Conservation (phyloP, 805 yeast genomes). For the Schwanniomyces pseudopolymorphus region DNA sequence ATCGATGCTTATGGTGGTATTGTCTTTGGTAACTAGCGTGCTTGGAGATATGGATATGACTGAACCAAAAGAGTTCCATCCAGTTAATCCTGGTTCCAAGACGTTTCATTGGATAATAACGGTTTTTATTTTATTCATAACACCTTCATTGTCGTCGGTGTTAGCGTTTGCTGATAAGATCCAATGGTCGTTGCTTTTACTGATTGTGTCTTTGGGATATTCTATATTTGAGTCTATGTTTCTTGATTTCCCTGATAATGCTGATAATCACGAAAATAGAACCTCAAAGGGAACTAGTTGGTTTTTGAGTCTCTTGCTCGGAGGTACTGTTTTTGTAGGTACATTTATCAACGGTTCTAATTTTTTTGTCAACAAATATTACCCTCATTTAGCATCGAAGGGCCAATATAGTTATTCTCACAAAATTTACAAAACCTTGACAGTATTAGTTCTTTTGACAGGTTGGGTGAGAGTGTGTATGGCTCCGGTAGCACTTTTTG, state of each 20-base stretch:
- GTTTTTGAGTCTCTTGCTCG: slow-evolving; percentile 51
- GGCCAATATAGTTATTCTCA: slow-evolving; percentile 35
- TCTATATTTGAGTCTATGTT: slow-evolving; percentile 56
- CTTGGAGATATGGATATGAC: slow-evolving; percentile 15
- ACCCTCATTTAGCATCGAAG: slow-evolving; percentile 33
- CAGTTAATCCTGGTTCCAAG: slow-evolving; percentile 50
- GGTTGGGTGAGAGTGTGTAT: slow-evolving; percentile 82
- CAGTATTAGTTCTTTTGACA: slow-evolving; percentile 47
- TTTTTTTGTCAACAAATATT: slow-evolving; percentile 32
- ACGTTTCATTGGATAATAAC: slow-evolving; percentile 67
- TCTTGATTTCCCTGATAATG: slow-evolving; percentile 60
- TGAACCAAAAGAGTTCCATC: slow-evolving; percentile 36
- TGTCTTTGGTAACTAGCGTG: neutral
- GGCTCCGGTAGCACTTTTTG: slow-evolving; percentile 81
- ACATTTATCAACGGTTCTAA: slow-evolving; percentile 54
- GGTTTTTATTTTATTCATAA: slow-evolving; percentile 43
- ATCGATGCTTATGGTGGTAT: neutral
- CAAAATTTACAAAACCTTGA: slow-evolving; percentile 40
- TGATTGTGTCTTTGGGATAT: slow-evolving; percentile 47
- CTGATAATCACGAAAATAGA: slow-evolving; percentile 62
- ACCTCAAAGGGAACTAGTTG: slow-evolving; percentile 70
- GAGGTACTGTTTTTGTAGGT: slow-evolving; percentile 53
- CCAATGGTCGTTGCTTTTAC: slow-evolving; percentile 46
- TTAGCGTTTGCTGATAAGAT: slow-evolving; percentile 54
- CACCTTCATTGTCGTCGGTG: slow-evolving; percentile 57